A percentile compares a stretch with the other conserved stretches of the same genome.
phyloP scores from a whole-genome alignment of 2,329 filamentous ascomycete genomes.

The Paecilomyces formosus region DNA sequence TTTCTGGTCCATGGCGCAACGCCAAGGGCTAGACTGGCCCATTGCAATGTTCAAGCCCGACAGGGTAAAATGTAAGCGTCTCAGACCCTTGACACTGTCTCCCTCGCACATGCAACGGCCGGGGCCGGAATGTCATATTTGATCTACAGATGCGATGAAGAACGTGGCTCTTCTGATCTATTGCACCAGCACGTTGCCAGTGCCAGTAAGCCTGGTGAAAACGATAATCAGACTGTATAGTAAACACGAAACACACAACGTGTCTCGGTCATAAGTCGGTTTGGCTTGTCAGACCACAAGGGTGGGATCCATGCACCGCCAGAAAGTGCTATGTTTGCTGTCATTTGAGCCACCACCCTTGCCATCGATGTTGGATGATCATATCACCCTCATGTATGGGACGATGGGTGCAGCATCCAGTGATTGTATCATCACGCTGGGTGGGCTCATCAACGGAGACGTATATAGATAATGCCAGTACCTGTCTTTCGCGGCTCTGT shows the following conservation, averaged over 20 bases:
- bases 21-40: not conserved
- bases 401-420: not conserved
- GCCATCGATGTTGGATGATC: not conserved
- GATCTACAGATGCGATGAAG: not conserved
- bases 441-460: not conserved
- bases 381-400: not conserved
- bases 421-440: not conserved
- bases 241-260: not conserved
- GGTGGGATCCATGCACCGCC: not conserved
- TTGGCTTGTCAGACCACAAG: slow-evolving; percentile 6
- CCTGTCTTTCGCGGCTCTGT: not conserved
- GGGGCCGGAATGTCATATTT: not conserved
- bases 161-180: not conserved
- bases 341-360: not conserved
- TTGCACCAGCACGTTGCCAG: not conserved
- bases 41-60: not conserved
- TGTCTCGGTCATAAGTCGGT: not conserved
- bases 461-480: not conserved
- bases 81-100: not conserved
- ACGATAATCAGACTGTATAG: not conserved
- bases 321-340: not conserved
- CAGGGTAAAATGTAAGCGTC: not conserved
- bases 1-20: not conserved
- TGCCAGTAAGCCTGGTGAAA: not conserved
- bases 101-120: not conserved